Base-by-base conservation (phyloP, 2,329 filamentous ascomycete species). In the Emericellopsis atlantica region DNA sequence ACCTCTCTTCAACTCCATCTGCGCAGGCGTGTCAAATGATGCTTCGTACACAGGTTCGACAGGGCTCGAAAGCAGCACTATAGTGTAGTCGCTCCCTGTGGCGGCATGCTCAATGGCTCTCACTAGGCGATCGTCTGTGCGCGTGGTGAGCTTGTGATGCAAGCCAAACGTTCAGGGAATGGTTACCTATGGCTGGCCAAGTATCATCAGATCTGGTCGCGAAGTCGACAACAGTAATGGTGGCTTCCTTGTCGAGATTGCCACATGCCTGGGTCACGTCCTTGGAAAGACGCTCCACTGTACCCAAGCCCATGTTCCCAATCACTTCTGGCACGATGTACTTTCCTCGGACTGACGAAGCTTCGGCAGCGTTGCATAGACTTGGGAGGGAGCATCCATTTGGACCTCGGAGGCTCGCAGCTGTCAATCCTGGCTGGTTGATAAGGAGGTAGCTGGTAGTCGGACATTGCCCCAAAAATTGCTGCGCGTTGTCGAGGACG, bases 381-480 rank as follows among this genome's bases (percentile, higher is more conserved):
- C 70, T 65, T 64, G 71, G 62, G 66, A 72, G 54, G 67, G 74
- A 49, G 67, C 67, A 66, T 44, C 46, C 65, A 55, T 59, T 61
- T 55, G 50, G 53, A 11, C 14, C 6, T 10, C 65, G 62, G 51
- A 90, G 79, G 58, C 94, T 86, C 46, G 69, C 66, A 34, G 78
- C 73, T 49, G 80, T 78, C 43, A 88, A 70, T 49, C 83, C 82
- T 10, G 84, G 79, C 56, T 95, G 87, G 24, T 78, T 76, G 45
- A 93, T 73, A 48, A 95, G 59, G 43, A 93, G 65, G 62, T 95
- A 95, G 50, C 74, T 74, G 39, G 79, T 71, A 16, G 84, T 87
- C 2, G 82, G 81, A 60, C 87, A 94, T 41, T 63, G 60, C 32
- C 69, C 65, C 22, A 94, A 72, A 39, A 79, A 55, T n/a, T 61